Evolutionary conservation across 192 early-diverging fungal species (phyloP).

Genomic region (Coemansia pectinata): DNA sequence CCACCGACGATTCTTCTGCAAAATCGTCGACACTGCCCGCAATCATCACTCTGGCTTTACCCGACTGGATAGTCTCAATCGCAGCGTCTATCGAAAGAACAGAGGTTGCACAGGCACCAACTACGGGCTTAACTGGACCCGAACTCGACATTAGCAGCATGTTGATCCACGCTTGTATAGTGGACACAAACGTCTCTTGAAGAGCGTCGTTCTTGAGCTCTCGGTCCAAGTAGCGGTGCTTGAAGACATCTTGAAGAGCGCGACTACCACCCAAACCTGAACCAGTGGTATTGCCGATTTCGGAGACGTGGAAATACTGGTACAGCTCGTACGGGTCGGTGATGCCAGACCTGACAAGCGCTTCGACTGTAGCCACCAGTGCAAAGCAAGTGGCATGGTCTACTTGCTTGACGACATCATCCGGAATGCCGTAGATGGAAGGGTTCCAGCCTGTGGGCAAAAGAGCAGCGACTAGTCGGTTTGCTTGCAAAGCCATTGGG

Average conservation of each 20-base stretch:
- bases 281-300: conserved; percentile 84
- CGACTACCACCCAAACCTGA: no score
- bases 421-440: conserved; percentile 86
- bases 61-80: conserved; percentile 81
- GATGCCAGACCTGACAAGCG: conserved; percentile 86
- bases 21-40: conserved; percentile 91
- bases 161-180: conserved; percentile 61
- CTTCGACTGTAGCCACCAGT: conserved; percentile 89
- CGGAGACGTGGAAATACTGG: conserved; percentile 92
- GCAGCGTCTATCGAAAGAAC: conserved; percentile 89
- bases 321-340: conserved; percentile 90
- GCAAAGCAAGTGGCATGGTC: conserved; percentile 87
- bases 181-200: conserved; percentile 64
- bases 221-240: conserved; percentile 72
- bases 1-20: conserved; percentile 81
- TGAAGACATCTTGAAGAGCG: no score
- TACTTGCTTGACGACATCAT: conserved; percentile 88
- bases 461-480: conserved; percentile 79
- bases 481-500: conserved; percentile 89
- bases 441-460: conserved; percentile 92
- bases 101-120: conserved; percentile 90
- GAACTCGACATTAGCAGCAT: conserved; percentile 88
- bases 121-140: conserved; percentile 76
- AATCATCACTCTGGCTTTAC: conserved; percentile 88
- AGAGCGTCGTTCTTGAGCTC: conserved; percentile 82